These are phyloP conservation scores for Steccherinum ochraceum DNA, from an alignment of 768 basidiomycete species.

Conservation along the genomic window DNA sequence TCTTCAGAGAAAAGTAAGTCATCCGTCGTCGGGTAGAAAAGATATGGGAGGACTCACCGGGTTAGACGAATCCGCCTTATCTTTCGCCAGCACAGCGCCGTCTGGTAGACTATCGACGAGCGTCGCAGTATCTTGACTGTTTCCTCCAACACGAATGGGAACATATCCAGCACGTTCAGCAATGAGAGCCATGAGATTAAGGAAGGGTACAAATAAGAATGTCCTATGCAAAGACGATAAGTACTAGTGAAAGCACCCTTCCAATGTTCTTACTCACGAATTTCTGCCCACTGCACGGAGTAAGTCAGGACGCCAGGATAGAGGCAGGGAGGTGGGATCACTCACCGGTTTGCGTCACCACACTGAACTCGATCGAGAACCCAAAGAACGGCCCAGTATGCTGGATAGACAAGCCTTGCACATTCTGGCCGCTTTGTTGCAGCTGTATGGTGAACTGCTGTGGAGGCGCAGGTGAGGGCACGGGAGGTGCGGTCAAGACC, in stretches of 20 bases:
- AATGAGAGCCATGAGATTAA: conserved; percentile 43
- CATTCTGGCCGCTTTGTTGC: conserved; percentile 12
- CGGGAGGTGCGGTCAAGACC: conserved; percentile 39
- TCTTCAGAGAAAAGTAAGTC: conserved; percentile 32
- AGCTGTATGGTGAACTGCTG: conserved; percentile 41
- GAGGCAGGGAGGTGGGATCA: conserved; percentile 10
- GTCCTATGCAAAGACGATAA: conserved; percentile 12
- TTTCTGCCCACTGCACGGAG: conserved; percentile 24
- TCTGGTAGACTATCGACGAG: conserved; percentile 10
- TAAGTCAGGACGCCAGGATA: background rate
- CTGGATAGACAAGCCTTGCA: conserved; percentile 32
- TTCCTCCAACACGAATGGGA: conserved; percentile 38
- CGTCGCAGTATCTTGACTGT: conserved; percentile 43
- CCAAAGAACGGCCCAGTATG: conserved; percentile 58
- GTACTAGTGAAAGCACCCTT: background rate
- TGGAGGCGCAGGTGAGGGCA: conserved; percentile 38
- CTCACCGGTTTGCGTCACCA: conserved; percentile 56
- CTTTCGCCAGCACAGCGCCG: conserved; percentile 17
- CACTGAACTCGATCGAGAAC: conserved; percentile 73
- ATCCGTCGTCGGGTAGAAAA: conserved; percentile 22
- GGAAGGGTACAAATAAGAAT: conserved; percentile 29
- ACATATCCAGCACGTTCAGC: conserved; percentile 38
- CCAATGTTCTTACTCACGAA: conserved; percentile 1
- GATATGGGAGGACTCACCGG: conserved; percentile 33
- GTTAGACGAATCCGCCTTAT: conserved; percentile 26